A percentile compares a stretch with the other conserved stretches of the same genome.
These are phyloP conservation scores for Kuraishia molischiana DNA, from an alignment of 805 yeast species.

Conservation along the genomic window DNA sequence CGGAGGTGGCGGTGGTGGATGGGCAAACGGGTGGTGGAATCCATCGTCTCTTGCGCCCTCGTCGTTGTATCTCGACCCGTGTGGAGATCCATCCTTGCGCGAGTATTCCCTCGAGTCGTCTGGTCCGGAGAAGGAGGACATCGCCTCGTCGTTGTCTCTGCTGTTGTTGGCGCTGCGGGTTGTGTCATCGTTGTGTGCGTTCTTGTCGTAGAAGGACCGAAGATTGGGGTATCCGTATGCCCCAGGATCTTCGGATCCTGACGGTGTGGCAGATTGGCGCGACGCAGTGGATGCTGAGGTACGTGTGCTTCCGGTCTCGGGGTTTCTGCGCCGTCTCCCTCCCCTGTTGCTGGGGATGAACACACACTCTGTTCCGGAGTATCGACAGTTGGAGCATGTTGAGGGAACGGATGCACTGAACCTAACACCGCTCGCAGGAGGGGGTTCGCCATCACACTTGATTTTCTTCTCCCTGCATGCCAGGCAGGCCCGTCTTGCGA, in stretches of 20 bases:
- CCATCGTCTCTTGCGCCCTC: too few species aligned
- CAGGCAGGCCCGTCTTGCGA: slow-evolving; percentile 53
- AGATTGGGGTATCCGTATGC: too few species aligned
- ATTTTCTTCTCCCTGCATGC: slow-evolving; percentile 57
- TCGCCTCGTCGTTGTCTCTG: too few species aligned
- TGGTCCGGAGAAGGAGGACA: too few species aligned
- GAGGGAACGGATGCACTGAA: slow-evolving; percentile 7
- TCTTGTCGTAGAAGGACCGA: too few species aligned
- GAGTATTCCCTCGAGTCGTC: too few species aligned
- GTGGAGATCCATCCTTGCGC: too few species aligned
- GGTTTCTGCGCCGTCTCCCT: slow-evolving; percentile 34
- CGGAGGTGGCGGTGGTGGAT: slow-evolving; percentile 8
- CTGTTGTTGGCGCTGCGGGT: too few species aligned
- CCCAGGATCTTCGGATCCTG: neutral
- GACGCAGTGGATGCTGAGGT: slow-evolving; percentile 5
- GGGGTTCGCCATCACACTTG: slow-evolving; percentile 54
- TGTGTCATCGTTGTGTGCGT: too few species aligned
- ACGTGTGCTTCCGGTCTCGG: neutral
- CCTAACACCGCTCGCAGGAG: slow-evolving; percentile 8
- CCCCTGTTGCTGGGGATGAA: slow-evolving; percentile 51
- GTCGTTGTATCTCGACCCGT: too few species aligned
- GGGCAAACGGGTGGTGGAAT: neutral
- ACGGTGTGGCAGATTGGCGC: slow-evolving; percentile 1
- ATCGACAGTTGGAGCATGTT: slow-evolving; percentile 39
- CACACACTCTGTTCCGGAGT: slow-evolving; percentile 37